phyloP scores from a whole-genome alignment of 2,329 filamentous ascomycete genomes.

The Zymoseptoria ardabiliae region DNA sequence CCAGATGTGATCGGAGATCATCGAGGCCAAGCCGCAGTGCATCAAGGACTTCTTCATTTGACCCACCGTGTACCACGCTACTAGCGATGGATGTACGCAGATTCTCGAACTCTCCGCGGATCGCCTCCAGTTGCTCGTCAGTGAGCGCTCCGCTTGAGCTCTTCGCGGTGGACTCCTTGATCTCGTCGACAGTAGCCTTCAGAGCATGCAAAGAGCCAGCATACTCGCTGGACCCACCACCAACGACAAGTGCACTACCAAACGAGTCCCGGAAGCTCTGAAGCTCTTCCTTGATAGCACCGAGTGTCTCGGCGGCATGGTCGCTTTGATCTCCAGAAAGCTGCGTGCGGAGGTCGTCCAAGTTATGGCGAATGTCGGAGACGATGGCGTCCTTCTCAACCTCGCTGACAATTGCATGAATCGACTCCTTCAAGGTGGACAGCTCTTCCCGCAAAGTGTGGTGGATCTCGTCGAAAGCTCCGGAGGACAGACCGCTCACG shows the following conservation, averaged over 20 bases:
- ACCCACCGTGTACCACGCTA: conserved; percentile 34
- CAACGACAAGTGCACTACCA: conserved; percentile 35
- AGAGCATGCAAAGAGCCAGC: conserved; percentile 22
- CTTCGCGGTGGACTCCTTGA: conserved; percentile 30
- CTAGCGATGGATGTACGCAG: conserved; percentile 37
- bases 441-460: conserved; percentile 53
- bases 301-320: conserved; percentile 35
- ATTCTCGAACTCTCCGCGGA: conserved; percentile 45
- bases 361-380: conserved; percentile 51
- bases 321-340: conserved; percentile 34
- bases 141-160: conserved; percentile 28
- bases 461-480: conserved; percentile 40
- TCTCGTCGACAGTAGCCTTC: conserved; percentile 30
- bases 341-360: conserved; percentile 37
- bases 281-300: conserved; percentile 37
- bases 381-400: conserved; percentile 55
- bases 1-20: conserved; percentile 42
- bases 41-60: conserved; percentile 44
- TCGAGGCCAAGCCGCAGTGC: conserved; percentile 44
- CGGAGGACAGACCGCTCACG: conserved; percentile 20
- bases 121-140: conserved; percentile 46
- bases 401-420: conserved; percentile 45
- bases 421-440: conserved; percentile 51
- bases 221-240: conserved; percentile 21
- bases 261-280: conserved; percentile 38